A percentile compares a stretch with the other conserved stretches of the same genome.
Conservation (phyloP, 768 basidiomycete species). For the Collybia mongolica region DNA sequence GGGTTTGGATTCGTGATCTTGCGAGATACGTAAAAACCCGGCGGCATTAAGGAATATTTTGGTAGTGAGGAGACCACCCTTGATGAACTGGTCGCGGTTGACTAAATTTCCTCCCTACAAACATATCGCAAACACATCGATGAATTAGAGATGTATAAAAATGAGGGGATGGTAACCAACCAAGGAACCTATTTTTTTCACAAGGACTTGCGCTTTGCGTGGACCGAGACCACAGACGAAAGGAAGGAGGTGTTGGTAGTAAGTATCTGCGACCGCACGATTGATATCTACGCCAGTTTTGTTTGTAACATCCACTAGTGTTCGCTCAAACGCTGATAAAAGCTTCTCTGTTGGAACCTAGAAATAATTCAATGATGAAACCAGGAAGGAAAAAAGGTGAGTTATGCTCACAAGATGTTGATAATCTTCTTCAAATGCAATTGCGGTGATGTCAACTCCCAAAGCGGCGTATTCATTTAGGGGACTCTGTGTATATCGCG, state of each 20-base stretch:
- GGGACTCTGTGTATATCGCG: slow-evolving; percentile 91
- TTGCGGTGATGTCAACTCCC: slow-evolving; percentile 78
- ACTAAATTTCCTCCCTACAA: slow-evolving; percentile 79
- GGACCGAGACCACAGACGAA: slow-evolving; percentile 94
- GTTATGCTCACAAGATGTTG: slow-evolving; percentile 72
- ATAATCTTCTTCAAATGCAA: slow-evolving; percentile 81
- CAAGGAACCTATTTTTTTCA: slow-evolving; percentile 75
- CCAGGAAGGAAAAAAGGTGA: slow-evolving; percentile 8
- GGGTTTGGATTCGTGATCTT: slow-evolving; percentile 63
- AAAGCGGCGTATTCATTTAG: slow-evolving; percentile 92
- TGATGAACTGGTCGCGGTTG: slow-evolving; percentile 89
- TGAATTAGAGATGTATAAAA: slow-evolving; percentile 8
- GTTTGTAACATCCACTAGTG: slow-evolving; percentile 87
- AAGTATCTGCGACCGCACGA: slow-evolving; percentile 81
- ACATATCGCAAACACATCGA: not conserved
- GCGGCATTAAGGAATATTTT: slow-evolving; percentile 92
- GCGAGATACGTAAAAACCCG: slow-evolving; percentile 85
- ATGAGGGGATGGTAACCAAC: slow-evolving; percentile 41
- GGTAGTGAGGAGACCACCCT: slow-evolving; percentile 73
- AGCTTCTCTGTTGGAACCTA: slow-evolving; percentile 89
- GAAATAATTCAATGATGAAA: not conserved
- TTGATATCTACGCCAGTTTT: slow-evolving; percentile 97
- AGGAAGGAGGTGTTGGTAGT: slow-evolving; percentile 86
- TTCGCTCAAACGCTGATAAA: slow-evolving; percentile 76
- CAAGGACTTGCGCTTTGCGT: slow-evolving; percentile 83